Evolutionary conservation across 2,329 filamentous ascomycete species (phyloP).

Genomic region (Elsinoe fawcettii): DNA sequence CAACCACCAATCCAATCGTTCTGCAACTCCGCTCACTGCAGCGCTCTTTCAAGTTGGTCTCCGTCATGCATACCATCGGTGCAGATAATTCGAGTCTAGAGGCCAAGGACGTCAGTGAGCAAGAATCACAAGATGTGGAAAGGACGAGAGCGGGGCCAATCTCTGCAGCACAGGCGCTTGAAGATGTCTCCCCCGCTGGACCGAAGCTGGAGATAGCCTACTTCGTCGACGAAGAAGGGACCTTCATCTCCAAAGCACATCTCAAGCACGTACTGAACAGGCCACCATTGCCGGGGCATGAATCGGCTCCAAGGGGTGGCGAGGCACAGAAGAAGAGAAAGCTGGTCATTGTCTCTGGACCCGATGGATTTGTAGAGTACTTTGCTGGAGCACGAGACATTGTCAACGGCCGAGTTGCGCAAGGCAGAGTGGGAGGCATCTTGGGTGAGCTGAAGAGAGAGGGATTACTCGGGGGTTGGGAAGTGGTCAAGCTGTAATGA

Average conservation of each 20-base stretch:
- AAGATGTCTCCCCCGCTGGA: background rate
- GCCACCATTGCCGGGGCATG: background rate
- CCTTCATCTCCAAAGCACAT: slow-evolving; percentile 47
- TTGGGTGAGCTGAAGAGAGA: slow-evolving; percentile 49
- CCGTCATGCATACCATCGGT: background rate
- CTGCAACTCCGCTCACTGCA: slow-evolving; percentile 58
- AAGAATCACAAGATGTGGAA: background rate
- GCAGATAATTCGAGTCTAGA: slow-evolving; percentile 39
- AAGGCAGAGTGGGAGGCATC: slow-evolving; percentile 66
- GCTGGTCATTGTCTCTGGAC: slow-evolving; percentile 78
- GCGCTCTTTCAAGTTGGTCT: background rate
- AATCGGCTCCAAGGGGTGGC: slow-evolving; percentile 20
- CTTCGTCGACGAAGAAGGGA: slow-evolving; percentile 73
- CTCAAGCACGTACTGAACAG: slow-evolving; percentile 28
- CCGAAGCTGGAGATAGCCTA: slow-evolving; percentile 58
- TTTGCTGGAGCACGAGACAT: slow-evolving; percentile 76
- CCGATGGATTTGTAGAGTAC: slow-evolving; percentile 77
- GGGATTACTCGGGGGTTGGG: slow-evolving; percentile 42
- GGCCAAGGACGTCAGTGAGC: slow-evolving; percentile 40
- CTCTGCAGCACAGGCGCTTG: background rate
- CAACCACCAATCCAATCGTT: slow-evolving; percentile 44
- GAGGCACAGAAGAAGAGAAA: slow-evolving; percentile 43
- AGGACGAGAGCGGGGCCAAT: background rate
- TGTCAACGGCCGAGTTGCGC: slow-evolving; percentile 62
- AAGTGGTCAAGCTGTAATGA: slow-evolving; percentile 49